phyloP scores from a whole-genome alignment of 257 asterid genomes.

The Coffea eugenioides region DNA sequence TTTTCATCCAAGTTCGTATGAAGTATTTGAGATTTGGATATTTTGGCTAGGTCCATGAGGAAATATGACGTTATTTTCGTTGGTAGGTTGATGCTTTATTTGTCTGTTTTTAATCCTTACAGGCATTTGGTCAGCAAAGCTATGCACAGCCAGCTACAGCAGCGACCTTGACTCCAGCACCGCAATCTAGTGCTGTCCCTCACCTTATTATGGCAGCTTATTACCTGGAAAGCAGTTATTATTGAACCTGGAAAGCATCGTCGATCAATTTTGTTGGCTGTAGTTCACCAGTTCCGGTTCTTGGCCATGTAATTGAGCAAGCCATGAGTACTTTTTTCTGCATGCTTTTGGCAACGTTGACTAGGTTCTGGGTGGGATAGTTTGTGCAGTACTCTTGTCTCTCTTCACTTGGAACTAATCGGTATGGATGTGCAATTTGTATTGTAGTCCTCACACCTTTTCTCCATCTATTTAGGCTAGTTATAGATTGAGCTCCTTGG shows the following conservation, averaged over 20 bases:
- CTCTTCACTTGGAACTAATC: not conserved
- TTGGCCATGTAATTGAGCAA: slow-evolving; percentile 6
- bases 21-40: not conserved
- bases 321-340: slow-evolving; percentile 19
- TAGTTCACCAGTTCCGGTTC: slow-evolving; percentile 17
- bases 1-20: not conserved
- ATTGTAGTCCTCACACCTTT: not conserved
- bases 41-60: not conserved
- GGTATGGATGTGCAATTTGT: not conserved
- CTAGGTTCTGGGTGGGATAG: slow-evolving; percentile 14
- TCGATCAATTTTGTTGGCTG: slow-evolving; percentile 37
- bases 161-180: slow-evolving; percentile 55
- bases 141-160: slow-evolving; percentile 67
- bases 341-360: slow-evolving; percentile 23
- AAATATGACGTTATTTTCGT: not conserved
- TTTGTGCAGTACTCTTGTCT: not conserved
- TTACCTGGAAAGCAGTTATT: too few relatives aligned
- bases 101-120: slow-evolving; percentile 15
- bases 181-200: slow-evolving; percentile 51
- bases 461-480: not conserved
- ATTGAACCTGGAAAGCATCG: slow-evolving; percentile 36
- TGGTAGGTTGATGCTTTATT: not conserved
- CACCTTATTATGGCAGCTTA: slow-evolving; percentile 61
- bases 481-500: not conserved
- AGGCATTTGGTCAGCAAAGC: slow-evolving; percentile 62